Evolutionary conservation across 805 yeast species (phyloP).

Genomic region (Cyberlindnera xylosilytica): DNA sequence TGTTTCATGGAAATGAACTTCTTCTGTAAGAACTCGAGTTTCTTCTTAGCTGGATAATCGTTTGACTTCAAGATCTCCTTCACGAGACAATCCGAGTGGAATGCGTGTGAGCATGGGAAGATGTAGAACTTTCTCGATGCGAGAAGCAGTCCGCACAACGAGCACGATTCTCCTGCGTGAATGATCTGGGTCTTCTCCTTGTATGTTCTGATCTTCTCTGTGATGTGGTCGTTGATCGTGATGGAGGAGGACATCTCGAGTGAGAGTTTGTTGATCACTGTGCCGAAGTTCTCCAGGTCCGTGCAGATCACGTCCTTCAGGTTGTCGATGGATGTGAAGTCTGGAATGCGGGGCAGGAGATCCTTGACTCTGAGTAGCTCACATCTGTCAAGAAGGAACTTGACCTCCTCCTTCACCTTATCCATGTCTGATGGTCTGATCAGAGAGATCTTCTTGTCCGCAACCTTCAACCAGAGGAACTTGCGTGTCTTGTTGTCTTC

Average conservation of each 20-base stretch:
- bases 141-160: constrained; percentile 64
- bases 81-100: constrained; percentile 86
- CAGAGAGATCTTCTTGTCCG: constrained; percentile 29
- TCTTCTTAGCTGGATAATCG: constrained; percentile 63
- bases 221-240: constrained; percentile 55
- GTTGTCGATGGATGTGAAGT: constrained; percentile 74
- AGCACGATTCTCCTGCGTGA: constrained; percentile 83
- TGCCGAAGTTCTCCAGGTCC: constrained; percentile 73
- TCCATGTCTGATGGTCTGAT: constrained; percentile 28
- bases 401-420: constrained; percentile 28
- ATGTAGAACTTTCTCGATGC: constrained; percentile 70
- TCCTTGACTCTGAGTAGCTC: constrained; percentile 70
- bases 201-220: constrained; percentile 51
- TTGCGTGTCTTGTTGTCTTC: constrained; percentile 54
- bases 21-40: constrained; percentile 48
- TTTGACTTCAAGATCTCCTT: constrained; percentile 55
- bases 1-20: constrained; percentile 29
- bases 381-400: constrained; percentile 40
- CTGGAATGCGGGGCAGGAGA: constrained; percentile 79
- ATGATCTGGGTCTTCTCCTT: constrained; percentile 59
- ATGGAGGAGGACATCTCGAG: constrained; percentile 76
- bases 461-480: constrained; percentile 68
- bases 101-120: constrained; percentile 88
- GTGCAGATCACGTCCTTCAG: constrained; percentile 79
- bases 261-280: constrained; percentile 60